phyloP scores from a whole-genome alignment of 1,139 yeast genomes.

The Groenewaldozyma sp. region DNA sequence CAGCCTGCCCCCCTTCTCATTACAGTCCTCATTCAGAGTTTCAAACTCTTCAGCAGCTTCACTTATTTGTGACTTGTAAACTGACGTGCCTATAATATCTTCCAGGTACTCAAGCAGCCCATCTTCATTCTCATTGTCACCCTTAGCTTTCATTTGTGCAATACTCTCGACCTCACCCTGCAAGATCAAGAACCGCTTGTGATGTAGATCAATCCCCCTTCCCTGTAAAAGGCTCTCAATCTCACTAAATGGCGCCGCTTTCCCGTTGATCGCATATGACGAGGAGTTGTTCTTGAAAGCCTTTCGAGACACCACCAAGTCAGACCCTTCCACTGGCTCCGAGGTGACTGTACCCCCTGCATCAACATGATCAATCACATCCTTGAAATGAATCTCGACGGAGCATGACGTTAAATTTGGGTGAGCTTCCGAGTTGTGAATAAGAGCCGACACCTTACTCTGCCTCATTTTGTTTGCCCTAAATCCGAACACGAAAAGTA shows the following conservation, averaged over 20 bases:
- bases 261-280: conserved; percentile 65
- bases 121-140: conserved; percentile 86
- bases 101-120: conserved; percentile 90
- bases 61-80: conserved; percentile 71
- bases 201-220: conserved; percentile 92
- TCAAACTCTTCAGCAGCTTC: conserved; percentile 52
- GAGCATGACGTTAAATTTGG: conserved; percentile 67
- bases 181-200: conserved; percentile 82
- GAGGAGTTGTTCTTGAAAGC: conserved; percentile 74
- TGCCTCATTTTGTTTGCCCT: conserved; percentile 97
- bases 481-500: conserved; percentile 94
- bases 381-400: conserved; percentile 87
- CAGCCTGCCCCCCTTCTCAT: conserved; percentile 73
- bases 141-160: conserved; percentile 98
- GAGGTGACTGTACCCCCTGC: conserved; percentile 26
- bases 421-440: conserved; percentile 66
- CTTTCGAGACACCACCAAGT: conserved; percentile 64
- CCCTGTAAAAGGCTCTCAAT: conserved; percentile 66
- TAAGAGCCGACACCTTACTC: conserved; percentile 79
- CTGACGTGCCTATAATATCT: conserved; percentile 91
- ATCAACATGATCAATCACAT: conserved; percentile 56
- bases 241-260: conserved; percentile 62
- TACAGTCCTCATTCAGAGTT: conserved; percentile 63
- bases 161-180: conserved; percentile 99
- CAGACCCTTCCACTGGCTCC: conserved; percentile 40